phyloP scores from a whole-genome alignment of 1,284 basidiomycete genomes.

The Lentinus polychrous region DNA sequence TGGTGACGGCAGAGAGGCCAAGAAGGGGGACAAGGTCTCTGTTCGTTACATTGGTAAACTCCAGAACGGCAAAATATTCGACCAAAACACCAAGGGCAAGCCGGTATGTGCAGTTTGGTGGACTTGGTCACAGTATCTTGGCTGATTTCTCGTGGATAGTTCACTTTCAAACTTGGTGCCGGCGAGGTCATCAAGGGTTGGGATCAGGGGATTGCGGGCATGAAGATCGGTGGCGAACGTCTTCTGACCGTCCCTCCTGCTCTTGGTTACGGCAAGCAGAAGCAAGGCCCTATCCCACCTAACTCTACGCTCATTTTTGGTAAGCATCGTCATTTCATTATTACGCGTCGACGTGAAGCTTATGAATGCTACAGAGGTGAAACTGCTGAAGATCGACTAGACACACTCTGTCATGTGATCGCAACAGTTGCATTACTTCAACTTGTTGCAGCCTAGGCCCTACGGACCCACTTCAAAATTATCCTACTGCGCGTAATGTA shows the following conservation, averaged over 20 bases:
- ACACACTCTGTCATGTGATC: slow-evolving; percentile 3
- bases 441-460: no score
- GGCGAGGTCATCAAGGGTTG: slow-evolving; percentile 51
- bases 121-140: not conserved
- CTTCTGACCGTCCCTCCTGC: slow-evolving; percentile 70
- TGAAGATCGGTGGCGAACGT: slow-evolving; percentile 90
- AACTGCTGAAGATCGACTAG: slow-evolving; percentile 64
- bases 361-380: slow-evolving; percentile 52
- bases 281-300: slow-evolving; percentile 46
- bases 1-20: slow-evolving; percentile 79
- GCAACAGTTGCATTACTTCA: no score
- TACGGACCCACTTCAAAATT: no score
- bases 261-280: slow-evolving; percentile 65
- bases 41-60: slow-evolving; percentile 94
- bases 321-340: slow-evolving; percentile 32
- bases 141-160: slow-evolving; percentile 33
- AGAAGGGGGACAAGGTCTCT: slow-evolving; percentile 76
- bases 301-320: slow-evolving; percentile 72
- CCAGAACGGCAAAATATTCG: slow-evolving; percentile 80
- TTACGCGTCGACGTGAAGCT: not conserved
- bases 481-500: no score
- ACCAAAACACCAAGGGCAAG: slow-evolving; percentile 83
- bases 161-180: slow-evolving; percentile 84
- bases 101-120: slow-evolving; percentile 51
- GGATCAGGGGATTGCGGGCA: slow-evolving; percentile 89